Evolutionary conservation across 148 eudicot genomes (phyloP), one percentile per base, ranked within the genome.

Genomic region (Polygonum aviculare): DNA sequence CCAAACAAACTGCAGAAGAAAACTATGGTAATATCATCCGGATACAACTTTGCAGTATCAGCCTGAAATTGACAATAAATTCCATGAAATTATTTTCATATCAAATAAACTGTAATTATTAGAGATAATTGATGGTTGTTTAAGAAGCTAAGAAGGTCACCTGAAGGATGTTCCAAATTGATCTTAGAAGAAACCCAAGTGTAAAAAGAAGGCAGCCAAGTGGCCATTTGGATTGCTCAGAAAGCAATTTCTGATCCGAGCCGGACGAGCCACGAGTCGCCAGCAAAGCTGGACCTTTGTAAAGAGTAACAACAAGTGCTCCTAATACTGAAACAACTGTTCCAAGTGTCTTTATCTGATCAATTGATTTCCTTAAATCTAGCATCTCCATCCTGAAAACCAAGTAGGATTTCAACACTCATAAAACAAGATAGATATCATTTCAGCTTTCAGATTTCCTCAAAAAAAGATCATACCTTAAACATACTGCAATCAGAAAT

Each of bases 251-350:
- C 44, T 62, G 12, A 12, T 10, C 50, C 9, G 12, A 48, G 50
- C 50, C 12, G 50, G 31, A 26, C 15, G 15, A 33, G 31, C 4
- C 9, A 10, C 3, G 69, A 10, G 69, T 62, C 1, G 1, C 16
- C 16, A 62, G 12, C 5, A 62, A 11, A 62, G 69, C 18, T 62
- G 69, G 69, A 11, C 69, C 69, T 62, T 31, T 62, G 38, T 62
- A 62, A 7, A 62, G 69, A 9, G 69, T 62, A 62, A 62, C 69
- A 62, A 62, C 38, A 62, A 62, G 12, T 62, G 69, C 69, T 62
- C 69, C 69, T 62, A 62, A 31, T 11, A 62, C 69, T 31, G 69
- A 15, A 26, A 62, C 38, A 26, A 62, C 2, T 4, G 38, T 62
- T 62, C 69, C 69, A 3, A 62, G 10, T 3, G 39, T 35, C 69